Conservation (phyloP, 2,329 filamentous ascomycete genomes). For the Colletotrichum plurivorum region DNA sequence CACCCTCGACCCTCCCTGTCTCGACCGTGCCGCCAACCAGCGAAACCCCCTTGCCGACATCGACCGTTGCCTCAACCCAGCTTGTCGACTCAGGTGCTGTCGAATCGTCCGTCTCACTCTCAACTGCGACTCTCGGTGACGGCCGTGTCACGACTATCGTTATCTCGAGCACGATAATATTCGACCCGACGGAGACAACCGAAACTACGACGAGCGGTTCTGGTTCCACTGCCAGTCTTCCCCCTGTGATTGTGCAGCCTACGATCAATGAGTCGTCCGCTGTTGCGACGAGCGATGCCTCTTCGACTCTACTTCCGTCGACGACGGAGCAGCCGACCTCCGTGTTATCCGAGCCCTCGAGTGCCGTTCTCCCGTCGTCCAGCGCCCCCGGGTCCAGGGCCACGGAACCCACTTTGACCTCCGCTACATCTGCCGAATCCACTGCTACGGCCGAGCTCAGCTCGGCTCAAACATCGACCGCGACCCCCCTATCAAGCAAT, state of each 20-base stretch:
- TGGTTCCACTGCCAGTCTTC: constrained; percentile 35
- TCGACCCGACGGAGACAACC: constrained; percentile 33
- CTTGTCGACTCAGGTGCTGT: constrained; percentile 8
- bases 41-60: constrained; percentile 12
- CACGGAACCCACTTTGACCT: neutral
- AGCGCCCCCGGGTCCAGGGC: neutral
- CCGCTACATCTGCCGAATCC: constrained; percentile 2
- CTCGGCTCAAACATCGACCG: constrained; percentile 12
- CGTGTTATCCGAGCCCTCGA: constrained; percentile 36
- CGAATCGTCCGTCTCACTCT: constrained; percentile 34
- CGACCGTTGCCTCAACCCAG: constrained; percentile 20
- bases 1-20: constrained; percentile 13
- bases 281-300: constrained; percentile 9
- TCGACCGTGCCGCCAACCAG: constrained; percentile 4
- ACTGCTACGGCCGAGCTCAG: constrained; percentile 15
- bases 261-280: constrained; percentile 32
- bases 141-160: constrained; percentile 47
- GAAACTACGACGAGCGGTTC: constrained; percentile 32
- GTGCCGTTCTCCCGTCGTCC: neutral
- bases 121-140: constrained; percentile 38
- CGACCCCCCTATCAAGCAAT: neutral
- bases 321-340: constrained; percentile 24
- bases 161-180: constrained; percentile 44
- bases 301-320: neutral
- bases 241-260: constrained; percentile 38